These are phyloP conservation scores for Heliophila coronopifolia DNA, from an alignment of 441 rosid genomes.

Conservation along the genomic window DNA sequence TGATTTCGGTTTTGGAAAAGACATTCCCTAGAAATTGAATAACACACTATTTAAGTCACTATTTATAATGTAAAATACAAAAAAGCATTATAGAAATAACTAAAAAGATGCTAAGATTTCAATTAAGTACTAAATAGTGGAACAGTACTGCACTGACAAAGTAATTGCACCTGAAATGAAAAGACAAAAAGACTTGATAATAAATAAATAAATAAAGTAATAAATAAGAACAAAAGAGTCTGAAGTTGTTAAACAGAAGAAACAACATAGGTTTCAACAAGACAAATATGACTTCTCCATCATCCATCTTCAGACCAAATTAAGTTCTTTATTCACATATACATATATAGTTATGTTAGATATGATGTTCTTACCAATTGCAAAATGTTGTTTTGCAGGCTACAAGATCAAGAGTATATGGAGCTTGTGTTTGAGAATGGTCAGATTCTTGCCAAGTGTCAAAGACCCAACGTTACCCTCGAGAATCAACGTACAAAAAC, in stretches of 20 bases:
- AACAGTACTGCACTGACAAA: not conserved
- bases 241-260: conserved; percentile 20
- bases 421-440: conserved; percentile 33
- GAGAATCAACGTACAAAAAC: conserved; percentile 23
- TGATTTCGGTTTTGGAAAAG: not conserved
- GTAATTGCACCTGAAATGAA: conserved; percentile 9
- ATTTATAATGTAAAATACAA: not conserved
- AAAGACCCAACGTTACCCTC: conserved; percentile 9
- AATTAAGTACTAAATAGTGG: conserved; percentile 3
- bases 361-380: conserved; percentile 19
- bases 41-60: too few species aligned
- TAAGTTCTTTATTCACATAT: conserved; percentile 15
- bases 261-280: conserved; percentile 13
- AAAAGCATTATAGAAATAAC: not conserved
- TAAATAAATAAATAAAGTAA: not conserved
- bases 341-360: not conserved
- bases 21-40: not conserved
- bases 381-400: conserved; percentile 23
- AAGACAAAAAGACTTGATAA: not conserved
- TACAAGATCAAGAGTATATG: conserved; percentile 18
- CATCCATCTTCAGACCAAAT: conserved; percentile 21
- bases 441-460: conserved; percentile 24
- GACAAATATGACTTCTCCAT: conserved; percentile 23
- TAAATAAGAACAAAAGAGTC: not conserved
- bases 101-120: conserved; percentile 25